Base-by-base conservation (phyloP, 2,329 filamentous ascomycete species). In the Pseudogymnoascus sp. region DNA sequence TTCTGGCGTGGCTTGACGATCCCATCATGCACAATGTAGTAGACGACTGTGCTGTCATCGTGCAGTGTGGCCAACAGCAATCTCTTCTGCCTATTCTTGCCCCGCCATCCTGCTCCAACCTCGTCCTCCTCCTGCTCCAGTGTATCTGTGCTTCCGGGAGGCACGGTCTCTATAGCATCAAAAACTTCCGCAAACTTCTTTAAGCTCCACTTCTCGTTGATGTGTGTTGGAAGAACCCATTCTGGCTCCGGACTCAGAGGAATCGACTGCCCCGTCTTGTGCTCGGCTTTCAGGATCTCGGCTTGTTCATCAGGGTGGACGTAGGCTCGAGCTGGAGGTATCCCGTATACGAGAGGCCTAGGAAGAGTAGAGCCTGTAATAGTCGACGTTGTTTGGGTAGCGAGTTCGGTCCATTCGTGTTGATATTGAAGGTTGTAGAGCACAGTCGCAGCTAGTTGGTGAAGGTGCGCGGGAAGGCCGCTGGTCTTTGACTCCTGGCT, bases 1-100 rank as follows among this genome's bases (percentile, higher is more conserved):
- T 95, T 95, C 75, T 93, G 90, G 64, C 90, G 81, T 23, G 90
- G 90, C 79, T 93, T 95, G 62, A 93, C 89, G 68, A 93, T 86
- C n/a, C 90, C 90, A 74, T 93, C 90, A 71, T 93, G 90, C 74
- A 93, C 85, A 67, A 93, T 82, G 73, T 95, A 95, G 76, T 93
- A 95, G 43, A 91, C 88, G 16, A 95, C 82, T 0, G 90, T 93
- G 68, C 90, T 93, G 76, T 95, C 90, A 70, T 89, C 85, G 72
- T 92, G 88, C 60, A 92, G 78, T 2, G 88, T 89, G 14, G 88
- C 90, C 62, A 95, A 78, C n/a, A 93, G 73, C 10, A 93, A 74
- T 66, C 90, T 81, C 79, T 93, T 93, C 60, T 79, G 78, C 16
- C 83, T 79, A 65, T 75, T 80, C 48, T 74, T 74, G 43, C 74